Base-by-base conservation (phyloP, 2,329 filamentous ascomycete genomes). In the Nigrospora sphaerica region DNA sequence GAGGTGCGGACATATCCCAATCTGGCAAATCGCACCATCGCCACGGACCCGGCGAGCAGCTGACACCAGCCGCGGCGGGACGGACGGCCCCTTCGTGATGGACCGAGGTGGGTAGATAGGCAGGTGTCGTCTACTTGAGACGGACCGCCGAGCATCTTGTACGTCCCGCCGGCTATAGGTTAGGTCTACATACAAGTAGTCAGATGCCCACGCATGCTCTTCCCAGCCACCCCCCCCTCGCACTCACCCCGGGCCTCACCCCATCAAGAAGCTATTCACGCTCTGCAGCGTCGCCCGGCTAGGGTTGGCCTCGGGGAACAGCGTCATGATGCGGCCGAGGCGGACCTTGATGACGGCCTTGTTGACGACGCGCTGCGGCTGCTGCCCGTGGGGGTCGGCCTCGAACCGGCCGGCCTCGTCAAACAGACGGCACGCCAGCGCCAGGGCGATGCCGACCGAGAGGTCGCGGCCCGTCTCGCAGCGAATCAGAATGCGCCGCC, bases 221-320 rank as follows among this genome's bases (percentile, higher is more conserved):
- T 23, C 10, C 7, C 10, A 28, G 6, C 23, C 10, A 28, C 23
- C 23, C 23, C 23, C 7, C 10, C 23, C 10, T 28, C 23, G 2
- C 7, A 10, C n/a, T n/a, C n/a, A n/a, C n/a, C n/a, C n/a, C 23
- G 23, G 16, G n/a, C 14, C 31, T 39, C 31, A 45, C 14, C 57
- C 75, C 81, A 97, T 92, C 44, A 97, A 68, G 58, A 88, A 95
- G 46, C 87, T 87, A 65, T 97, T 96, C 6, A 97, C 85, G 54
- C 88, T 92, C 65, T 96, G 91, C 34, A 97, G 69, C 0, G 91
- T 96, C 18, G 87, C 77, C 33, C 93, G 75, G 51, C 84, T 91
- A 0, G 92, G 91, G 60, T 95, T 95, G 3, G 85, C 86, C 54
- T 86, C 82, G 1, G 90, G 85, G 60, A 85, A 84, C 0, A 80